Conservation (phyloP, 306 rosid genomes). For the Dryas alaskensis region DNA sequence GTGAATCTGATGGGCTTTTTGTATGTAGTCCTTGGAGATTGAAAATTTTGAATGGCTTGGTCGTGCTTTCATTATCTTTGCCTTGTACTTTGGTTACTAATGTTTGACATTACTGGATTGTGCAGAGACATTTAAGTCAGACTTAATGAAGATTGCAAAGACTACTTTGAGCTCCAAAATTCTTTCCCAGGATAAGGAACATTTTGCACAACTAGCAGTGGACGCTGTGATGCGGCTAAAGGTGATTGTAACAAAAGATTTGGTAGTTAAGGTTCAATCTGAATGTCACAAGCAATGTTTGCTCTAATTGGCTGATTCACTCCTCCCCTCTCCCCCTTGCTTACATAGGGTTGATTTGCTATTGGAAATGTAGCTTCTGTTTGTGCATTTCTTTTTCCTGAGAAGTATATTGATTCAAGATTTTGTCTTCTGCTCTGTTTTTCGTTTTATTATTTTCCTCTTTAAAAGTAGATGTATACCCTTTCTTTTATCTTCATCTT, state of each 20-base stretch:
- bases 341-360: too few species aligned
- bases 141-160: slow-evolving; percentile 94
- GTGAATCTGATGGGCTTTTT: background rate
- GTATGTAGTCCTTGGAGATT: background rate
- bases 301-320: too few species aligned
- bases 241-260: slow-evolving; percentile 39
- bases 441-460: background rate
- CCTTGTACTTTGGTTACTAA: slow-evolving; percentile 16
- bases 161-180: slow-evolving; percentile 97
- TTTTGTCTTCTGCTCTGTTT: background rate
- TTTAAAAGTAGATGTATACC: too few species aligned
- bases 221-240: slow-evolving; percentile 95
- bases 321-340: too few species aligned
- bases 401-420: too few species aligned
- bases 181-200: slow-evolving; percentile 93
- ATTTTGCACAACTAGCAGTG: slow-evolving; percentile 85
- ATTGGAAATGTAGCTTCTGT: too few species aligned
- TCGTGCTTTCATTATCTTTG: background rate
- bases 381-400: too few species aligned
- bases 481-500: background rate
- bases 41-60: background rate
- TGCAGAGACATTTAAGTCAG: slow-evolving; percentile 81
- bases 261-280: slow-evolving; percentile 1
- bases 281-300: background rate
- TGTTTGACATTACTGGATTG: slow-evolving; percentile 10